A percentile compares a stretch with the other conserved stretches of the same genome.
These are phyloP conservation scores for Coemansia sp. DNA, from an alignment of 192 early-diverging fungal genomes.

Conservation along the genomic window DNA sequence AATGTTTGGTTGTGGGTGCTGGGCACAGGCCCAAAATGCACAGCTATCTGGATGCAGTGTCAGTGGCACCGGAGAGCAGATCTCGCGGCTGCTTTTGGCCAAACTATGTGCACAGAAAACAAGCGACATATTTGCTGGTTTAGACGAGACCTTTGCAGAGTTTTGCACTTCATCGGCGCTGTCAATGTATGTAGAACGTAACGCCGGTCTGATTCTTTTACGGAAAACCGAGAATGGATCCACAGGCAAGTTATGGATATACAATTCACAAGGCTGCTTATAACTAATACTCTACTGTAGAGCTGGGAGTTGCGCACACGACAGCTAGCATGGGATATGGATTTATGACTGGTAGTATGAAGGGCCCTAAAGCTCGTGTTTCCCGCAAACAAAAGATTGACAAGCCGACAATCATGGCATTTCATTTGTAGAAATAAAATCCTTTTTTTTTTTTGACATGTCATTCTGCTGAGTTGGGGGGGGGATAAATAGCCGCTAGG, in stretches of 20 bases:
- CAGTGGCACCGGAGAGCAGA: constrained; percentile 79
- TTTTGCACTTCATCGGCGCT: constrained; percentile 14
- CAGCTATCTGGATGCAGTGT: constrained; percentile 58
- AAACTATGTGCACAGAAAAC: constrained; percentile 53
- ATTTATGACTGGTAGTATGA: constrained; percentile 31
- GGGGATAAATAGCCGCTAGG: too few species aligned
- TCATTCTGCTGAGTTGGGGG: too few species aligned
- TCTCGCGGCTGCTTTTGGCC: constrained; percentile 72
- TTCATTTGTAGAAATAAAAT: constrained; percentile 10
- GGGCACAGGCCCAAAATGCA: constrained; percentile 58
- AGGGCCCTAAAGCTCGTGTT: constrained; percentile 17
- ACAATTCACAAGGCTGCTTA: background rate
- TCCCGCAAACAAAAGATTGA: constrained; percentile 22
- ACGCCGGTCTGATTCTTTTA: constrained; percentile 27
- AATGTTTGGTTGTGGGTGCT: constrained; percentile 77
- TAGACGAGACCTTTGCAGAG: constrained; percentile 15
- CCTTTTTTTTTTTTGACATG: too few species aligned
- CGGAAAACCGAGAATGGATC: constrained; percentile 14
- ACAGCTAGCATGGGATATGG: constrained; percentile 68
- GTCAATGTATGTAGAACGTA: constrained; percentile 7
- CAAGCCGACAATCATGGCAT: constrained; percentile 9
- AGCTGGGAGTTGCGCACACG: constrained; percentile 70
- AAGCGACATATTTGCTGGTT: constrained; percentile 16
- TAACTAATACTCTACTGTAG: constrained; percentile 24
- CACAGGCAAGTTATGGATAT: constrained; percentile 11